Evolutionary conservation across 352 stramenopile species (phyloP).

Genomic region (Globisporangium ultimum): DNA sequence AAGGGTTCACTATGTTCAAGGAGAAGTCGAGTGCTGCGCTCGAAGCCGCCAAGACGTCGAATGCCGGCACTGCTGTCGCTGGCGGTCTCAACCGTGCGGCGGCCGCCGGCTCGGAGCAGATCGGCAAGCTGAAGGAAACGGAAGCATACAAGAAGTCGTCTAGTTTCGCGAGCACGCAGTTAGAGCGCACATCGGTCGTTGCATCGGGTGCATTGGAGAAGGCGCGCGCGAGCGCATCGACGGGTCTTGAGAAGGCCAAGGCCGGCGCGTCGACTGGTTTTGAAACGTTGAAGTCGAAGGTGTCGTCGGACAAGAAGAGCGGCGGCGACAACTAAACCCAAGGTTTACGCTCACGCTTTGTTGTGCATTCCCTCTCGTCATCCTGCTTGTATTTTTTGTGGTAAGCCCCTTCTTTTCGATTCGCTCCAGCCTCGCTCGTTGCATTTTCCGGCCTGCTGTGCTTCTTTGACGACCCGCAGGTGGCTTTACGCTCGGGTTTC

Average conservation of each 20-base stretch:
- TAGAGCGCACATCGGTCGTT: conserved; percentile 62
- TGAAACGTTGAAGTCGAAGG: conserved; percentile 80
- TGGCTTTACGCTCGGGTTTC: no score
- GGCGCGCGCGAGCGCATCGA: conserved; percentile 55
- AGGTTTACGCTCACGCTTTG: no score
- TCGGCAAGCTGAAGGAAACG: conserved; percentile 79
- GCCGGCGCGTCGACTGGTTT: conserved; percentile 55
- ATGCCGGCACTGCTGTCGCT: conserved; percentile 64
- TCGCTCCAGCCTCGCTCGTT: no score
- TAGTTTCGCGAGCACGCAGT: conserved; percentile 46
- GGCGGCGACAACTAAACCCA: conserved; percentile 20
- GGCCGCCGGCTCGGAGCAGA: conserved; percentile 62
- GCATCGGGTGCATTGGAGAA: conserved; percentile 70
- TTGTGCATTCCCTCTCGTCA: no score
- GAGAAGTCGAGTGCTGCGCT: conserved; percentile 71
- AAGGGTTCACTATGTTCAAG: conserved; percentile 63
- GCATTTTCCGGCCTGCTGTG: no score
- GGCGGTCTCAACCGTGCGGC: conserved; percentile 62
- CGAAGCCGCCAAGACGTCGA: conserved; percentile 76
- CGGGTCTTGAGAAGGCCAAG: conserved; percentile 81
- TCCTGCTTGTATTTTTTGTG: no score
- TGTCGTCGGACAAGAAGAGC: conserved; percentile 54
- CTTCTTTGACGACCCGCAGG: no score
- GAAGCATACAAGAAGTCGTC: conserved; percentile 85
- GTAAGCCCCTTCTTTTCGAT: no score